These are phyloP conservation scores for Pontederia paniculata DNA, from an alignment of 176 grass and related monocot genomes.

Conservation along the genomic window DNA sequence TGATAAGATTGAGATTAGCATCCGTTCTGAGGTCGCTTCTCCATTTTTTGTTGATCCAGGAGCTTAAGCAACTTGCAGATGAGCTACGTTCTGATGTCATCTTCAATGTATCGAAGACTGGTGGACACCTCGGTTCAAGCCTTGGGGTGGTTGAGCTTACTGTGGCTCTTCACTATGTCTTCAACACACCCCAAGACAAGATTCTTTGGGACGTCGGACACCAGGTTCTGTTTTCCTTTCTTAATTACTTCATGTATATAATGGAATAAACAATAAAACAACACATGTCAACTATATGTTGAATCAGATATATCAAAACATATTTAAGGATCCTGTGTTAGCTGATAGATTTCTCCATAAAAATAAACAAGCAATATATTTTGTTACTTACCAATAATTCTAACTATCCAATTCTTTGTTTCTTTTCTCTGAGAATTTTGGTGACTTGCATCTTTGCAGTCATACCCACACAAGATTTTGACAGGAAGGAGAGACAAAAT, in stretches of 20 bases:
- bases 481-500: conserved; percentile 85
- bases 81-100: conserved; percentile 95
- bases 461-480: conserved; percentile 98
- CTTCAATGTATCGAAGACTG: conserved; percentile 95
- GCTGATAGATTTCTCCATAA: too few relatives aligned
- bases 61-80: conserved; percentile 85
- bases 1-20: not conserved
- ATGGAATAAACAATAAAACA: not conserved
- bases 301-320: too few relatives aligned
- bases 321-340: too few relatives aligned
- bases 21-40: too few relatives aligned
- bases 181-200: conserved; percentile 78
- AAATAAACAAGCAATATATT: too few relatives aligned
- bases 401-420: too few relatives aligned
- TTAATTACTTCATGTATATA: not conserved
- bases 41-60: conserved; percentile 15
- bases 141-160: conserved; percentile 93
- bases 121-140: conserved; percentile 89
- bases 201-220: conserved; percentile 97
- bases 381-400: too few relatives aligned
- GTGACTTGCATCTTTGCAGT: conserved; percentile 40
- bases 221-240: conserved; percentile 45
- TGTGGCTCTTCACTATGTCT: conserved; percentile 86
- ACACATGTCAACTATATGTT: too few relatives aligned
- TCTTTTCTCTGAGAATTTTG: not conserved